A percentile compares a stretch with the other conserved stretches of the same genome.
phyloP scores from a whole-genome alignment of 352 stramenopile species.

The Globisporangium nagaii region DNA sequence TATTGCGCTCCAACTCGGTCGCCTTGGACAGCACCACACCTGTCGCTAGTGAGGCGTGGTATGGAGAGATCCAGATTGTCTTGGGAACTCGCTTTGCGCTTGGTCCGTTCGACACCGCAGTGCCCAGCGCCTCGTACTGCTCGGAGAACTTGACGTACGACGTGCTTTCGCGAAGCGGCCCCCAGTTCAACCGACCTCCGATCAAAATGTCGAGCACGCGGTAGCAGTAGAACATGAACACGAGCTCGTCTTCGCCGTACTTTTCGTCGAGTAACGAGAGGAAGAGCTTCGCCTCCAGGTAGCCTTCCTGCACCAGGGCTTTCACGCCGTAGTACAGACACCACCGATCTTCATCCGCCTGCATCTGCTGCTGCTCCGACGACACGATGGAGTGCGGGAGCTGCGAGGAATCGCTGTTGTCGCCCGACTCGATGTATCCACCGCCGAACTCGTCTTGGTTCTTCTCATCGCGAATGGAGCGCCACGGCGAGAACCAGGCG shows the following conservation, averaged over 20 bases:
- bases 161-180: constrained; percentile 44
- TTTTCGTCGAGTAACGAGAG: constrained; percentile 90
- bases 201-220: constrained; percentile 71
- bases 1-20: constrained; percentile 44
- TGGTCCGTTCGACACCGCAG: not conserved
- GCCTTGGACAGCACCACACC: constrained; percentile 70
- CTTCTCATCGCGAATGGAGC: constrained; percentile 54
- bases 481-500: constrained; percentile 86
- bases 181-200: constrained; percentile 50
- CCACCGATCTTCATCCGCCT: constrained; percentile 89
- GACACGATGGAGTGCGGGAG: constrained; percentile 2
- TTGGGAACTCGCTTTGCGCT: constrained; percentile 34
- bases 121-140: constrained; percentile 36
- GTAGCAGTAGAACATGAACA: constrained; percentile 89
- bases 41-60: constrained; percentile 67
- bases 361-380: constrained; percentile 32
- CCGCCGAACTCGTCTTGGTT: constrained; percentile 24
- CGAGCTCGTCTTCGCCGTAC: constrained; percentile 88
- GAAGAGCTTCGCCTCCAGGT: constrained; percentile 89
- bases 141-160: constrained; percentile 51
- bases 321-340: constrained; percentile 93
- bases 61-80: constrained; percentile 77
- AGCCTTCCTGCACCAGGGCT: constrained; percentile 73
- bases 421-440: not conserved
- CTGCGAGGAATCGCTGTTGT: not conserved